phyloP scores from a whole-genome alignment of 2,329 filamentous ascomycete species.

The Pseudogymnoascus sp. region DNA sequence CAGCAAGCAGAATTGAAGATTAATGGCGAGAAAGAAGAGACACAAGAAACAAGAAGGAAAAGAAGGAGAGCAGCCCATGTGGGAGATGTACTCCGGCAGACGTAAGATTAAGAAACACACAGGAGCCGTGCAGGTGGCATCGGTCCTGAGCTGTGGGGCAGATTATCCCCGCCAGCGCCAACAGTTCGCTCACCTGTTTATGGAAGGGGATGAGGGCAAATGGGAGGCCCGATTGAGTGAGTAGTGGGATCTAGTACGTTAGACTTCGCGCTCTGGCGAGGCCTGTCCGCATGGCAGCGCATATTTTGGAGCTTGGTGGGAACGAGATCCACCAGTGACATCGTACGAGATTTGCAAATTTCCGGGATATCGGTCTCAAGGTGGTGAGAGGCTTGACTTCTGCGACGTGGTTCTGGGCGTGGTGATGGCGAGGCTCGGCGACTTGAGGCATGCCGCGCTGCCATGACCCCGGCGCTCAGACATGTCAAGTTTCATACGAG shows the following conservation, averaged over 20 bases:
- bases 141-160: not conserved
- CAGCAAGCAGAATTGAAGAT: not conserved
- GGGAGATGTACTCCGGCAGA: not conserved
- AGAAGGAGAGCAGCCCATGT: not conserved
- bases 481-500: conserved; percentile 9
- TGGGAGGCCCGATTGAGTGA: not conserved
- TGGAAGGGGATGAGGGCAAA: conserved; percentile 1
- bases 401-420: not conserved
- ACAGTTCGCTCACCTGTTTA: not conserved
- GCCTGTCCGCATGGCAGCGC: not conserved
- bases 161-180: not conserved
- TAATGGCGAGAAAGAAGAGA: conserved; percentile 1
- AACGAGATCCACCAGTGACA: not conserved
- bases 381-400: conserved; percentile 5
- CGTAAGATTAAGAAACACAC: conserved; percentile 3
- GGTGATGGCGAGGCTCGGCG: conserved; percentile 7
- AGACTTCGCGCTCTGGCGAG: conserved; percentile 8
- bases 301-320: not conserved
- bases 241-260: conserved; percentile 2
- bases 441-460: conserved; percentile 1
- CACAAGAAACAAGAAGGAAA: not conserved
- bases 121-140: conserved; percentile 1
- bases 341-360: conserved; percentile 2
- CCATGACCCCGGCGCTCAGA: conserved; percentile 5
- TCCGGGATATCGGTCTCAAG: conserved; percentile 3